phyloP scores from a whole-genome alignment of 805 yeast genomes.

The Myxozyma monticola region DNA sequence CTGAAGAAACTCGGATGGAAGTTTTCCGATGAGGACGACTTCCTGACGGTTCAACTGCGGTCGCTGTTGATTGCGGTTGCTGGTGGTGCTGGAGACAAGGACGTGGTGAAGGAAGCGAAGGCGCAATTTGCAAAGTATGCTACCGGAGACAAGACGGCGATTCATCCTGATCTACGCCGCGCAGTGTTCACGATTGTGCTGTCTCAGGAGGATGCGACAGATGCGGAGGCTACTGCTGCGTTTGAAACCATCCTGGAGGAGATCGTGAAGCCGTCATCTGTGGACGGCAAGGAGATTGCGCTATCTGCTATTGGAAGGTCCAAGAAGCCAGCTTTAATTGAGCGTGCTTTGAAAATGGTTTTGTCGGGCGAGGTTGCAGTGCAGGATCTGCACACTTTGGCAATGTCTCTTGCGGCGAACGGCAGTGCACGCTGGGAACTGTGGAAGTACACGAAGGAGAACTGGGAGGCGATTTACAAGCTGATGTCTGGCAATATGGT shows the following conservation, averaged over 20 bases:
- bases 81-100: slow-evolving; percentile 51
- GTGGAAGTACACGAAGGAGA: slow-evolving; percentile 52
- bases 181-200: slow-evolving; percentile 50
- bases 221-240: slow-evolving; percentile 41
- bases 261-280: slow-evolving; percentile 51
- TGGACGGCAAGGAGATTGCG: slow-evolving; percentile 60
- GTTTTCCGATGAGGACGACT: slow-evolving; percentile 53
- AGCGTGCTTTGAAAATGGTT: slow-evolving; percentile 45
- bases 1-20: slow-evolving; percentile 61
- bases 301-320: slow-evolving; percentile 55
- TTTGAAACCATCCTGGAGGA: slow-evolving; percentile 49
- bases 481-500: slow-evolving; percentile 53
- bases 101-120: slow-evolving; percentile 50
- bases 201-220: slow-evolving; percentile 35
- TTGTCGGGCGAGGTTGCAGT: slow-evolving; percentile 45
- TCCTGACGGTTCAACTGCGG: slow-evolving; percentile 63
- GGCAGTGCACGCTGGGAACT: slow-evolving; percentile 45
- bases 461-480: slow-evolving; percentile 49
- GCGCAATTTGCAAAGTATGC: slow-evolving; percentile 40
- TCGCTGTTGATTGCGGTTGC: slow-evolving; percentile 61
- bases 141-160: slow-evolving; percentile 48
- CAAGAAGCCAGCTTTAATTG: slow-evolving; percentile 42
- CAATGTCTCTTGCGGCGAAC: slow-evolving; percentile 50
- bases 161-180: slow-evolving; percentile 52
- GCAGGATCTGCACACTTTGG: slow-evolving; percentile 61